Conservation (phyloP, 768 basidiomycete genomes). For the Leucocoprinus leucothites region DNA sequence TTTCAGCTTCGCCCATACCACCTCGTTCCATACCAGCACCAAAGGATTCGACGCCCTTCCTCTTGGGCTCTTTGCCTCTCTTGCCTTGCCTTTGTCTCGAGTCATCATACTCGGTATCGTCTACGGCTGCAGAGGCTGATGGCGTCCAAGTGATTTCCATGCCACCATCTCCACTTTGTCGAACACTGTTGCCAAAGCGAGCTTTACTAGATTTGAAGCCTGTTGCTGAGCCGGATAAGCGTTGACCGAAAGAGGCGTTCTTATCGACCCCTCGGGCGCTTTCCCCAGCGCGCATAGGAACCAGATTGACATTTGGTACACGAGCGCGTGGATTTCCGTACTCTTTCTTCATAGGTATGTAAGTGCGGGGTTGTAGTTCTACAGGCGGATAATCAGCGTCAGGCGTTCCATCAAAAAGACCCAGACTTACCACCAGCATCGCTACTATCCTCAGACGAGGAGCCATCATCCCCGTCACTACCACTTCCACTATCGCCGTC, state of each 20-base stretch:
- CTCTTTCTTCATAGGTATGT: slow-evolving; percentile 45
- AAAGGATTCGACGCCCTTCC: slow-evolving; percentile 73
- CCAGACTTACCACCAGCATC: slow-evolving; percentile 48
- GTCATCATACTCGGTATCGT: slow-evolving; percentile 30
- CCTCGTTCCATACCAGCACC: slow-evolving; percentile 91
- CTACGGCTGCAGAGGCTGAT: slow-evolving; percentile 35
- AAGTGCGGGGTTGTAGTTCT: slow-evolving; percentile 47
- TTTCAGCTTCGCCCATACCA: slow-evolving; percentile 43
- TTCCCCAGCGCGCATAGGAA: slow-evolving; percentile 55
- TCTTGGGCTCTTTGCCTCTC: slow-evolving; percentile 26
- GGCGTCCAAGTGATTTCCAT: slow-evolving; percentile 89
- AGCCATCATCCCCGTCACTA: slow-evolving; percentile 27
- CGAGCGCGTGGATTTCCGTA: slow-evolving; percentile 32
- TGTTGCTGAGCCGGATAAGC: slow-evolving; percentile 35
- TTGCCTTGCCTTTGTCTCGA: slow-evolving; percentile 24
- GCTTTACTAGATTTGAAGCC: slow-evolving; percentile 15
- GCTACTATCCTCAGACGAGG: slow-evolving; percentile 40
- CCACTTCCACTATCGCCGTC: slow-evolving; percentile 40
- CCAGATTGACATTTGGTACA: slow-evolving; percentile 53
- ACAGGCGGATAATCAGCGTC: slow-evolving; percentile 37
- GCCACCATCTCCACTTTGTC: slow-evolving; percentile 49
- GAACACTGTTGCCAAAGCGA: slow-evolving; percentile 7
- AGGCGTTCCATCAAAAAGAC: slow-evolving; percentile 2
- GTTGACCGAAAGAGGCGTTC: slow-evolving; percentile 68
- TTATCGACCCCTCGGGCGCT: slow-evolving; percentile 34